Conservation (phyloP, 1,284 basidiomycete genomes). For the Cronartium quercuum region DNA sequence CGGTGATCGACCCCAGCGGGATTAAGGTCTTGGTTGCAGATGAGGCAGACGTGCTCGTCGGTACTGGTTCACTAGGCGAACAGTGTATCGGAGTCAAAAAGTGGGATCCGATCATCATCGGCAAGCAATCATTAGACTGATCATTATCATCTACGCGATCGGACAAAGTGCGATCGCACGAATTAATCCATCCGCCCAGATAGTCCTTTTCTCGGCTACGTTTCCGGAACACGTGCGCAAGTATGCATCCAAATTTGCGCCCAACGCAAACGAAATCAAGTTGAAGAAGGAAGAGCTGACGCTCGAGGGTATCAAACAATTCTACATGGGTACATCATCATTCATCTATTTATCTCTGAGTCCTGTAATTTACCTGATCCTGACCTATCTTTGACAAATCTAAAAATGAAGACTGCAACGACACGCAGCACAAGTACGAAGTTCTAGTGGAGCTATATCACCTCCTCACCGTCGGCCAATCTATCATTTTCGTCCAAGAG, state of each 20-base stretch:
- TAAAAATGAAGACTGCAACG: constrained; percentile 47
- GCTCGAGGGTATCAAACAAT: constrained; percentile 91
- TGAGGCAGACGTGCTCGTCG: constrained; percentile 97
- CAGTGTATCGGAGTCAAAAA: constrained; percentile 93
- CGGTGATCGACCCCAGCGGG: constrained; percentile 58
- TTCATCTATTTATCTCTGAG: constrained; percentile 14
- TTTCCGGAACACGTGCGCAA: constrained; percentile 87
- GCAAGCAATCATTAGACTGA: constrained; percentile 8
- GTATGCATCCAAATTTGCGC: constrained; percentile 87
- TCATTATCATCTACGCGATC: background rate
- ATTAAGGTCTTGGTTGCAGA: constrained; percentile 94
- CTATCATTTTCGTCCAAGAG: constrained; percentile 42
- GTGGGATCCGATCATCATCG: constrained; percentile 53
- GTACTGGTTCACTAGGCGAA: constrained; percentile 86
- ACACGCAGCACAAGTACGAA: constrained; percentile 90
- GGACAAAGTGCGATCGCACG: constrained; percentile 27
- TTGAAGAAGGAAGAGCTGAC: constrained; percentile 89
- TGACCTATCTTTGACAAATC: background rate
- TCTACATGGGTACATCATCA: constrained; percentile 71
- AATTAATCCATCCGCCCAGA: constrained; percentile 59
- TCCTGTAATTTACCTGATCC: background rate
- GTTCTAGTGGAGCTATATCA: constrained; percentile 65
- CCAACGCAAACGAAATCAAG: constrained; percentile 91
- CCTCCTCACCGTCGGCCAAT: constrained; percentile 39
- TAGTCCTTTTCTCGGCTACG: constrained; percentile 95